These are phyloP conservation scores for Nitzschia sp. DNA, from an alignment of 108 stramenopile genomes.

Conservation along the genomic window DNA sequence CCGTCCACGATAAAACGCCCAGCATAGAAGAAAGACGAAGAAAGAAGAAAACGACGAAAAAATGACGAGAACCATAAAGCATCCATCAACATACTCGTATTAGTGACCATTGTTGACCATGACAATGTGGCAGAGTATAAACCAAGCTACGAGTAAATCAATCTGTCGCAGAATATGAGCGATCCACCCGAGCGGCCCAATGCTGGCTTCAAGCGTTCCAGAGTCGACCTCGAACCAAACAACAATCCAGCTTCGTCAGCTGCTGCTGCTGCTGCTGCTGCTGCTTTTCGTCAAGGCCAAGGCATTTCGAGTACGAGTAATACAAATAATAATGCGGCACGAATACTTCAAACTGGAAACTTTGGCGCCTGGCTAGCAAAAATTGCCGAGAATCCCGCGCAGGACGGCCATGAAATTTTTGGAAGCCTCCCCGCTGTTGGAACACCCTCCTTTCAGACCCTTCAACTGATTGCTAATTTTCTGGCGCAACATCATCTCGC, in stretches of 20 bases:
- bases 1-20: too few species aligned
- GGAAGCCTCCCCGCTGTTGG: not conserved
- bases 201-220: not conserved
- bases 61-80: too few species aligned
- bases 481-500: conserved; percentile 3
- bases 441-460: not conserved
- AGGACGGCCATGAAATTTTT: not conserved
- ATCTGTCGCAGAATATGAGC: too few species aligned
- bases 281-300: not conserved
- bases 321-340: not conserved
- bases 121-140: too few species aligned
- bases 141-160: too few species aligned
- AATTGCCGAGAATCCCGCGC: not conserved
- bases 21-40: too few species aligned
- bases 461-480: not conserved
- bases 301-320: not conserved
- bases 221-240: too few species aligned
- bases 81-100: too few species aligned
- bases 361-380: not conserved
- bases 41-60: too few species aligned
- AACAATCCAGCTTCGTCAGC: not conserved
- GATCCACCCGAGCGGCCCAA: not conserved
- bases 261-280: not conserved
- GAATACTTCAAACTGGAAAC: not conserved
- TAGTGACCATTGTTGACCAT: too few species aligned